Percentiles rank a stretch among this genome's conserved stretches.
phyloP scores from a whole-genome alignment of 192 early-diverging fungal species.

The Linnemannia elongata region DNA sequence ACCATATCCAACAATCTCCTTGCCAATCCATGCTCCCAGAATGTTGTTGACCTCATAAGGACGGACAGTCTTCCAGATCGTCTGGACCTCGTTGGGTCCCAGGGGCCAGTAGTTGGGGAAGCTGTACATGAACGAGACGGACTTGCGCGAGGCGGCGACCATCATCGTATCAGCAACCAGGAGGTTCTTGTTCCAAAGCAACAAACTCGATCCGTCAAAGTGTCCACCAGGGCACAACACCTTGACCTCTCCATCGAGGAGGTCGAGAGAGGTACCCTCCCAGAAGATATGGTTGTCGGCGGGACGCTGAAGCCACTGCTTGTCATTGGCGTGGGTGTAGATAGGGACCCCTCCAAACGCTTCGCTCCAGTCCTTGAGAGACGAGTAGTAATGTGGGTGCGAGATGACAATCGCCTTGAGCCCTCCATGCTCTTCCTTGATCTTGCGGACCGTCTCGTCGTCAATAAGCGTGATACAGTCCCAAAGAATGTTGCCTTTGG shows the following conservation, averaged over 20 bases:
- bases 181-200: slow-evolving; percentile 48
- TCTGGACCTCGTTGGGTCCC: slow-evolving; percentile 10
- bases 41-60: slow-evolving; percentile 39
- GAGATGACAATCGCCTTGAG: slow-evolving; percentile 52
- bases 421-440: slow-evolving; percentile 32
- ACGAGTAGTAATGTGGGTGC: slow-evolving; percentile 49
- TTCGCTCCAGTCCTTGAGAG: slow-evolving; percentile 45
- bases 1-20: slow-evolving; percentile 30
- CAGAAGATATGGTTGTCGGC: slow-evolving; percentile 40
- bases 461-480: slow-evolving; percentile 54
- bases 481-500: slow-evolving; percentile 50
- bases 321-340: slow-evolving; percentile 36
- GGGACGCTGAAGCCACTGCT: slow-evolving; percentile 50
- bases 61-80: slow-evolving; percentile 28
- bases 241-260: slow-evolving; percentile 45
- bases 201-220: slow-evolving; percentile 43
- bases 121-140: slow-evolving; percentile 57
- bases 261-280: slow-evolving; percentile 36
- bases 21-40: slow-evolving; percentile 31
- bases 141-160: slow-evolving; percentile 39
- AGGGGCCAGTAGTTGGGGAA: slow-evolving; percentile 55
- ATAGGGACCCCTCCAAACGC: slow-evolving; percentile 44
- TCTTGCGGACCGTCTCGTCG: slow-evolving; percentile 25
- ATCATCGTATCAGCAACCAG: slow-evolving; percentile 52
- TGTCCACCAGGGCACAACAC: slow-evolving; percentile 45